These are phyloP conservation scores for Cocos nucifera DNA, from an alignment of 176 grass and related monocot genomes.

Conservation along the genomic window DNA sequence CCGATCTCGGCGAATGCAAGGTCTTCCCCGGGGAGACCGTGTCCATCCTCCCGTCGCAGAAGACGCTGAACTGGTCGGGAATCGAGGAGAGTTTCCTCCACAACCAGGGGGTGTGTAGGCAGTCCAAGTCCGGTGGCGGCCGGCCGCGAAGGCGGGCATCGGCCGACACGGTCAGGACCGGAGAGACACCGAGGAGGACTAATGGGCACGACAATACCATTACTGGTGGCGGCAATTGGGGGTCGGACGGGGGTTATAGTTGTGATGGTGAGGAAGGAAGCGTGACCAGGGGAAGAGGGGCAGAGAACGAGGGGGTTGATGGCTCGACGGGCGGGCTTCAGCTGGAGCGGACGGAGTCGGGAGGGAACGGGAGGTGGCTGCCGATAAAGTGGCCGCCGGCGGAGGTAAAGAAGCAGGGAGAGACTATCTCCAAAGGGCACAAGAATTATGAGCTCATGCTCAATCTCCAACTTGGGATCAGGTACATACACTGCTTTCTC, in stretches of 20 bases:
- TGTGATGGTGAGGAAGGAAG: not conserved
- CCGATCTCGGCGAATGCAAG: constrained; percentile 37
- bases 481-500: constrained; percentile 20
- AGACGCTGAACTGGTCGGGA: constrained; percentile 60
- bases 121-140: constrained; percentile 27
- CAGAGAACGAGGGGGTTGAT: not conserved
- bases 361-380: constrained; percentile 10
- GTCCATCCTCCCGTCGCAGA: constrained; percentile 73
- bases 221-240: not conserved
- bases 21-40: constrained; percentile 42
- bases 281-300: not conserved
- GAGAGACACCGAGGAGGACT: not conserved
- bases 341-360: constrained; percentile 7
- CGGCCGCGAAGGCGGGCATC: constrained; percentile 27
- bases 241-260: not conserved
- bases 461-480: constrained; percentile 84
- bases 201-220: not conserved
- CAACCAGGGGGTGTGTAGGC: constrained; percentile 51
- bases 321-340: not conserved
- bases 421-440: constrained; percentile 80
- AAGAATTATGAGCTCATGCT: constrained; percentile 96
- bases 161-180: not conserved
- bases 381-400: constrained; percentile 24
- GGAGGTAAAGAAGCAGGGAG: constrained; percentile 72
- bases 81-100: constrained; percentile 31